These are phyloP conservation scores for Juncus effusus DNA, from an alignment of 176 grass and related monocot genomes.

Conservation along the genomic window DNA sequence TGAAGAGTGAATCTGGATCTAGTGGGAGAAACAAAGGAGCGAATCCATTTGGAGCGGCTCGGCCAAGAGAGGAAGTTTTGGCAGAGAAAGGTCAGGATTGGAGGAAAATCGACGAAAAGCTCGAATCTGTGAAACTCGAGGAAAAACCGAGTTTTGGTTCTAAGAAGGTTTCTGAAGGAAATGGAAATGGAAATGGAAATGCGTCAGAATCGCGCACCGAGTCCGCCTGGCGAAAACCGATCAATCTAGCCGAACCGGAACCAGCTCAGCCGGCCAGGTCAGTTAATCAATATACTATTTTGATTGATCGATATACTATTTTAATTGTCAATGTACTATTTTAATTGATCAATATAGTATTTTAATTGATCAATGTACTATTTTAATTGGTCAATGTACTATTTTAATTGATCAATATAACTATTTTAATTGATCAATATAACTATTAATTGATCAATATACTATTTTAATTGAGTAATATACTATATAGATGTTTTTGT, in stretches of 20 bases:
- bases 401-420: no score
- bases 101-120: conserved; percentile 27
- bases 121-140: conserved; percentile 20
- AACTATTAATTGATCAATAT: no score
- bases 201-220: conserved; percentile 13
- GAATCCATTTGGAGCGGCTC: conserved; percentile 25
- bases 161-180: conserved; percentile 3
- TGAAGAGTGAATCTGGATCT: conserved; percentile 9
- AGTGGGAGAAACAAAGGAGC: not conserved
- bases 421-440: no score
- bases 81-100: conserved; percentile 32
- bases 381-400: no score
- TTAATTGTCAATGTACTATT: not conserved
- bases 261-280: conserved; percentile 12
- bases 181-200: conserved; percentile 3
- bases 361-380: no score
- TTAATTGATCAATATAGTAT: not conserved
- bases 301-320: no score
- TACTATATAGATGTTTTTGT: not conserved
- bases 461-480: no score
- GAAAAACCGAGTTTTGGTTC: conserved; percentile 8
- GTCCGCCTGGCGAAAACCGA: conserved; percentile 20
- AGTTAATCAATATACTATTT: not conserved
- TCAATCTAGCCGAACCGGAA: conserved; percentile 5
- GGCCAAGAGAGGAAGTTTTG: conserved; percentile 30